Evolutionary conservation across 2,329 filamentous ascomycete genomes (phyloP), one percentile per base, ranked within the genome.

Genomic region (Berkeleyomyces basicola): DNA sequence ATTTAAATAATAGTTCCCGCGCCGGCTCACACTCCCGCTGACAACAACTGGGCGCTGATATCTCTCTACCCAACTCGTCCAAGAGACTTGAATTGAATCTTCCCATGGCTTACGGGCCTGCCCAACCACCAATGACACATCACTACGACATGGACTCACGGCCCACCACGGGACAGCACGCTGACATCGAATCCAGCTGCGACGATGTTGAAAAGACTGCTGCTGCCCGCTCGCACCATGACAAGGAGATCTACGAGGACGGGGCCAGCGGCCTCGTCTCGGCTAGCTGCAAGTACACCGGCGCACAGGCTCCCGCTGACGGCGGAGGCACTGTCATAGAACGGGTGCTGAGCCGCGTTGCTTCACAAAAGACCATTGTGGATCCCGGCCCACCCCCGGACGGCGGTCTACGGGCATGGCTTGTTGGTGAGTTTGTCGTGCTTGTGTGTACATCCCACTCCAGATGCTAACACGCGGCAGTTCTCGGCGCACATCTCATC

Each of bases 331-430:
- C 61, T 11, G 57, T 63, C 9, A 36, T 61, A 37, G 59, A 36
- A 40, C 51, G 53, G 49, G 58, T 64, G 36, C 31, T 64, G 16
- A 61, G 62, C 43, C 57, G 36, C n/a, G 58, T 64, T 39, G 42
- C 58, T 14, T 64, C 62, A n/a, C 58, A 59, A 43, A 33, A 39
- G n/a, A 57, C 58, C 11, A 75, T 71, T 55, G 68, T 70, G 58
- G 72, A 76, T 46, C 75, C 75, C 0, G 75, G 75, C 0, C 78
- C 78, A 23, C 78, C 79, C 0, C 79, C 79, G 0, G 77, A 82
- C 37, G 79, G 78, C 2, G 79, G 79, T 0, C 67, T 69, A 59
- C 67, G 70, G 31, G 78, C 79, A 0, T 82, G 79, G 79, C 65
- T 73, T 2, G 72, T 71, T 7, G 75, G 76, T 76, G 66, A 68